phyloP scores from a whole-genome alignment of 2,329 filamentous ascomycete genomes.

The Knufia petricola region DNA sequence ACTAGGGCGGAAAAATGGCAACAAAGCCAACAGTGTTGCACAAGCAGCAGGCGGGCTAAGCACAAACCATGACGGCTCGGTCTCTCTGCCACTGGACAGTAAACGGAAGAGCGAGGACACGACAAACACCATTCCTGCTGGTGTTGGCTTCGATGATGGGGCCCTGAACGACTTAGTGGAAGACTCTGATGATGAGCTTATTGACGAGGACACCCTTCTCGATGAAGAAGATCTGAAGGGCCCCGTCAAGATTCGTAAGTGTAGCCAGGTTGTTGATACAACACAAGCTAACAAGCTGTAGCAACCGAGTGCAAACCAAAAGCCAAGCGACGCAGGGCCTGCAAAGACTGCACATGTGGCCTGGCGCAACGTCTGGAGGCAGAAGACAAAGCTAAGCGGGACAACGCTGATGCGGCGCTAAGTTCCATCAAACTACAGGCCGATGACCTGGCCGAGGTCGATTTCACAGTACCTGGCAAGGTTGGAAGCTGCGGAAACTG shows the following conservation, averaged over 20 bases:
- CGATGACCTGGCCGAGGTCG: conserved; percentile 77
- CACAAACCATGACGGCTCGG: conserved; percentile 9
- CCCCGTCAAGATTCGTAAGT: conserved; percentile 45
- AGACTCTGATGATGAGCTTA: conserved; percentile 67
- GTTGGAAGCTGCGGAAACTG: conserved; percentile 92
- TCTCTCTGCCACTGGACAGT: conserved; percentile 28
- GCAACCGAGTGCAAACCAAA: conserved; percentile 82
- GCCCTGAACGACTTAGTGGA: conserved; percentile 29
- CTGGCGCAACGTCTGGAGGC: conserved; percentile 74
- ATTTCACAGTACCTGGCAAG: conserved; percentile 97
- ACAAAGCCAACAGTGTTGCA: conserved; percentile 37
- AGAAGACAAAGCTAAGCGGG: conserved; percentile 66
- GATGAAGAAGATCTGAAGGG: conserved; percentile 73
- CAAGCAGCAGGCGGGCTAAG: conserved; percentile 22
- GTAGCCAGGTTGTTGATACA: background rate
- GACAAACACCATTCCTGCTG: conserved; percentile 39
- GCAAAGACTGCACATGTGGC: conserved; percentile 96
- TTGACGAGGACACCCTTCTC: conserved; percentile 82
- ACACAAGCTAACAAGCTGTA: conserved; percentile 30
- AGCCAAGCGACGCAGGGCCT: conserved; percentile 79
- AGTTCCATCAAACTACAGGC: conserved; percentile 54
- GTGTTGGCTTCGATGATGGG: conserved; percentile 60
- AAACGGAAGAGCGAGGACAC: conserved; percentile 31
- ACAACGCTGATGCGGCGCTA: conserved; percentile 50
- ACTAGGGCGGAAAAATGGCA: conserved; percentile 30